Base-by-base conservation (phyloP, 371 early-diverging fungal genomes). In the Zancudomyces culisetae region DNA sequence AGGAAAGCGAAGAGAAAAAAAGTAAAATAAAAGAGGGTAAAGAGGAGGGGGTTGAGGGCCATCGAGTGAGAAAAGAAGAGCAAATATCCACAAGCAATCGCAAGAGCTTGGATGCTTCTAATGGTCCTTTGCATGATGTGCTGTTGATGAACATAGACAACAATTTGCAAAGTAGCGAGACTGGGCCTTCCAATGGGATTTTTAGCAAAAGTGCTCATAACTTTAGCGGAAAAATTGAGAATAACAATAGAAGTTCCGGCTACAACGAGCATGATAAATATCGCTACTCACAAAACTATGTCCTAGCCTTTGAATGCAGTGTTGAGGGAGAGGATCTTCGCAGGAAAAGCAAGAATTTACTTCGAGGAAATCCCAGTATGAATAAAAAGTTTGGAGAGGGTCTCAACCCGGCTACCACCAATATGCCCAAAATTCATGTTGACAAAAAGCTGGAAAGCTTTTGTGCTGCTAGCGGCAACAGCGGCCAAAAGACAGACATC, bases 301-400 rank as follows among this genome's bases (percentile, higher is more conserved):
- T 26, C 10, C 18, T 51, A 23, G 41, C 45, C 3, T 51, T 51
- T 51, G 52, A 51, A 24, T 51, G 52, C 30, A 43, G 52, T 35
- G 10, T 51, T n/a, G 52, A 30, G 23, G 30, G n/a, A n/a, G 52
- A 51, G 24, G 43, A 51, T n/a, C 42, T 51, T 4, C 18, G 39
- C 18, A 41, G 45, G 18, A 20, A 49, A 24, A 24, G 8, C 21
- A 2, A 35, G 15, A 35, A 6, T 3, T n/a, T 51, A n/a, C 18
- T 35, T 3, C 41, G 42, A 51, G n/a, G 29, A 18, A 26, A 42
- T 24, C 3, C 22, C 30, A 18, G 35, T 51, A n/a, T 13, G 24
- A 51, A 30, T 10, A n/a, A 10, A 2, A 51, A 26, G 18, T 18
- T 43, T n/a, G 43, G 45, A 35, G 23, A 4, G 29, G 43, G 30